Base-by-base conservation (phyloP, 768 basidiomycete species). In the Rhizopogon vinicolor region DNA sequence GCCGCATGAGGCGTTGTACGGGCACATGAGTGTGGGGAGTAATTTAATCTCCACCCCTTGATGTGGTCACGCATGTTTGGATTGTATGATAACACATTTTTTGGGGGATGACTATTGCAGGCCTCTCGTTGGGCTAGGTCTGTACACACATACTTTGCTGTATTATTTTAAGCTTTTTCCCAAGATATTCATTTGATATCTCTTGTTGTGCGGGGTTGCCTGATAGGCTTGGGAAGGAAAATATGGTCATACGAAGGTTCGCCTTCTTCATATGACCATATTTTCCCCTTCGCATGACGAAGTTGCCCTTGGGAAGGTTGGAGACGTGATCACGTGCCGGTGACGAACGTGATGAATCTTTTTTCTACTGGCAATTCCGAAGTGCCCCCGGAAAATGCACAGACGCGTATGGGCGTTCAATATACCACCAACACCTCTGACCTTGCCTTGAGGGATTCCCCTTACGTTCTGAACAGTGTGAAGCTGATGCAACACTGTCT, bases 1-100 rank as follows among this genome's bases (percentile, higher is more conserved):
- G 35, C 58, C 67, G 44, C 60, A 52, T 40, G 70, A 72, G 16
- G 31, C 62, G 12, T 41, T 70, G 1, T 72, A 72, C n/a, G 60
- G 62, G 6, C 68, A 68, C 45, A 52, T 63, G 18, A 45, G n/a
- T 28, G 44, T 52, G 37, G 62, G 63, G n/a, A 59, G 44, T 12
- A 57, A 35, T 52, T 49, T 72, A 54, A 65, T 70, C 7, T 48
- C 70, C 51, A 63, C 60, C 13, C 70, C 68, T 19, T 70, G 57
- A 68, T 22, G 22, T 25, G 43, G 46, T 43, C 37, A 37, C 43
- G 37, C 44, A 19, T 40, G 45, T 25, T n/a, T 43, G 13, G 9
- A 10, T 22, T 37, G 45, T 48, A 28, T 59, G 52, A 35, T 25
- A 46, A 56, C 35, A 25, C 51, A 46, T 35, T 52, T 54, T 61